Evolutionary conservation across 2,329 filamentous ascomycete species (phyloP).

Genomic region (Beauveria scarabaeidicola): DNA sequence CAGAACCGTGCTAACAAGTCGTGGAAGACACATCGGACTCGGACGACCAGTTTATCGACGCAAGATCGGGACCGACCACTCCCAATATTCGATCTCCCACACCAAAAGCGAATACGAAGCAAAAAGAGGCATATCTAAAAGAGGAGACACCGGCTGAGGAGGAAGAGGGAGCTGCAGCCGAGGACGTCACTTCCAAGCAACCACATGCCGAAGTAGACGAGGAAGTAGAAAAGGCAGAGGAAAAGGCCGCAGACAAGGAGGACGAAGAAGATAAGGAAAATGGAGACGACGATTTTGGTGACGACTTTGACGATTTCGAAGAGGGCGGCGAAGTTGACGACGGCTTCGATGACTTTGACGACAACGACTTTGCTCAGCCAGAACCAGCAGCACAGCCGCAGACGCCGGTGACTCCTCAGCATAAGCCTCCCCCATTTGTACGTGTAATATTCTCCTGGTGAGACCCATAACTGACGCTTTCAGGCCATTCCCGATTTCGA

Average conservation of each 20-base stretch:
- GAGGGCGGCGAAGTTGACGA: slow-evolving; percentile 46
- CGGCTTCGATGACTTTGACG: slow-evolving; percentile 64
- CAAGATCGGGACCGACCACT: slow-evolving; percentile 43
- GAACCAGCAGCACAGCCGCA: slow-evolving; percentile 18
- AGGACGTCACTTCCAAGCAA: background rate
- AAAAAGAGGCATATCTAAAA: slow-evolving; percentile 43
- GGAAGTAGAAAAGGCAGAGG: slow-evolving; percentile 9
- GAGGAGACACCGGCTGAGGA: slow-evolving; percentile 46
- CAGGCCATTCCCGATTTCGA: slow-evolving; percentile 63
- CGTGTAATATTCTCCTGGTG: slow-evolving; percentile 16
- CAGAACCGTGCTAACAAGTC: background rate
- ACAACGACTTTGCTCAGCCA: slow-evolving; percentile 57
- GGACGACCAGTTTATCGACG: slow-evolving; percentile 63
- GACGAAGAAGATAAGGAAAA: slow-evolving; percentile 23
- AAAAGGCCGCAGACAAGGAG: background rate
- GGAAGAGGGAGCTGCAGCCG: slow-evolving; percentile 29
- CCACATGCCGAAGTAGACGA: slow-evolving; percentile 25
- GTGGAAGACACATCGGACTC: slow-evolving; percentile 50
- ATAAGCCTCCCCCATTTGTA: slow-evolving; percentile 38
- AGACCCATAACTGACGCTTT: background rate
- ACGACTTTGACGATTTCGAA: slow-evolving; percentile 56
- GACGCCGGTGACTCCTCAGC: slow-evolving; percentile 24
- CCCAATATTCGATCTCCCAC: slow-evolving; percentile 40
- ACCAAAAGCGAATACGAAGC: slow-evolving; percentile 51
- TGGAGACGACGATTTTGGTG: slow-evolving; percentile 43